Evolutionary conservation across 345 rosid genomes (phyloP).

Genomic region (Hypericum androsaemum): DNA sequence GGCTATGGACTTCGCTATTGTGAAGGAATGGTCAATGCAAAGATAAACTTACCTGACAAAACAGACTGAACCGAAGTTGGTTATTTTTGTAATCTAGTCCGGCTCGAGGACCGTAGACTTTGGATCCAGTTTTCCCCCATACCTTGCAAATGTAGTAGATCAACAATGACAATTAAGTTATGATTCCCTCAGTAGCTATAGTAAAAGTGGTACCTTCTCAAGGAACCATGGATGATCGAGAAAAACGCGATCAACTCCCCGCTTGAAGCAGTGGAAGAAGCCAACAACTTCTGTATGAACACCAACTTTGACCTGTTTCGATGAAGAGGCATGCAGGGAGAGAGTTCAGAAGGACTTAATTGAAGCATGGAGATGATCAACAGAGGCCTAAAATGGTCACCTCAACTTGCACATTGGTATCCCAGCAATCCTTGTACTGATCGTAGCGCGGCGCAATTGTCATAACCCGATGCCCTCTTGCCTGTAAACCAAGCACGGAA

Average conservation of each 20-base stretch:
- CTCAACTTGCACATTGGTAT: conserved; percentile 41
- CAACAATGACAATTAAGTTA: conserved; percentile 9
- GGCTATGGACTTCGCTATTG: too few relatives aligned
- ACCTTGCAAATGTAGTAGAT: conserved; percentile 31
- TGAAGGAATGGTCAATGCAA: background rate
- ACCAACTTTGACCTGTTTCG: conserved; percentile 45
- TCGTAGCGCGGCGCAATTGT: conserved; percentile 75
- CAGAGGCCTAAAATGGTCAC: conserved; percentile 18
- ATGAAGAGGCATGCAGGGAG: background rate
- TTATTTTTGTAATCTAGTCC: conserved; percentile 79
- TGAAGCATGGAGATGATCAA: background rate
- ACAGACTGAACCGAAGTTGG: conserved; percentile 73
- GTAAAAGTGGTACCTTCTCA: conserved; percentile 42
- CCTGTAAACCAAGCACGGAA: conserved; percentile 27
- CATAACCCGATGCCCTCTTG: conserved; percentile 86
- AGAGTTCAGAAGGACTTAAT: background rate
- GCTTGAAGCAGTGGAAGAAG: conserved; percentile 82
- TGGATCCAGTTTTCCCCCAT: conserved; percentile 80
- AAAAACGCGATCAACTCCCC: conserved; percentile 87
- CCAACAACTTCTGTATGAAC: conserved; percentile 51
- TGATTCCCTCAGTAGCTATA: background rate
- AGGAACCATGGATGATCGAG: conserved; percentile 93
- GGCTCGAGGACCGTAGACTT: conserved; percentile 74
- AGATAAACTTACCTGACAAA: conserved; percentile 46
- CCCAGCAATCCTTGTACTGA: conserved; percentile 94